phyloP scores from a whole-genome alignment of 2,329 filamentous ascomycete genomes.

The Pestalotiopsis sp. region DNA sequence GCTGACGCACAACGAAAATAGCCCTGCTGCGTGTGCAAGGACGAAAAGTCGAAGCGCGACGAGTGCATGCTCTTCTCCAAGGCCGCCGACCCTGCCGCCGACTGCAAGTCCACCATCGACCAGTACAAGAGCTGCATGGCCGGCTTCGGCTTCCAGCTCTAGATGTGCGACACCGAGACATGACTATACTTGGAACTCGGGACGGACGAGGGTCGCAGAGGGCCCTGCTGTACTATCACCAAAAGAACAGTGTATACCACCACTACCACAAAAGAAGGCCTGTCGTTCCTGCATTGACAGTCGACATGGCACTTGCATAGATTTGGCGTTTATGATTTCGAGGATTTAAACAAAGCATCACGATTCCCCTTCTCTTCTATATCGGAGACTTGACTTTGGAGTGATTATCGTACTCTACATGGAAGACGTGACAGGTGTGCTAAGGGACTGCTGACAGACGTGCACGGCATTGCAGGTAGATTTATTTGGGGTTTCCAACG shows the following conservation, averaged over 20 bases:
- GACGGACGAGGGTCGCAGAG: neutral
- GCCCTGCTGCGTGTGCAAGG: conserved; percentile 98
- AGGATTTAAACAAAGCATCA: neutral
- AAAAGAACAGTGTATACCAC: neutral
- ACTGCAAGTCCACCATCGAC: conserved; percentile 80
- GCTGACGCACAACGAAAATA: conserved; percentile 37
- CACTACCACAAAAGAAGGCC: neutral
- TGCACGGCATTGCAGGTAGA: too few relatives aligned
- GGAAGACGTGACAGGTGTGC: too few relatives aligned
- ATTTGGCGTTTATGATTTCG: neutral
- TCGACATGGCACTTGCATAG: neutral
- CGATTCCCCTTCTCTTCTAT: neutral
- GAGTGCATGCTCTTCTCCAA: conserved; percentile 99
- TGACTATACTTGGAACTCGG: neutral
- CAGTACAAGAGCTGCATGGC: conserved; percentile 92
- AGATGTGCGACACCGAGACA: conserved; percentile 11
- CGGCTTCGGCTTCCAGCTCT: conserved; percentile 82
- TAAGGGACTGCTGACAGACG: too few relatives aligned
- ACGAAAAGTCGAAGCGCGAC: conserved; percentile 88
- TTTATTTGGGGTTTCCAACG: too few relatives aligned
- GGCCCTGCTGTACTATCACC: neutral
- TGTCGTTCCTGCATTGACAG: neutral
- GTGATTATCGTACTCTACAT: too few relatives aligned
- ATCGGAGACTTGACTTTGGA: neutral
- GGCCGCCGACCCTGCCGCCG: conserved; percentile 75